Evolutionary conservation across 2,329 filamentous ascomycete species (phyloP).

Genomic region (Ophiocordyceps australis): DNA sequence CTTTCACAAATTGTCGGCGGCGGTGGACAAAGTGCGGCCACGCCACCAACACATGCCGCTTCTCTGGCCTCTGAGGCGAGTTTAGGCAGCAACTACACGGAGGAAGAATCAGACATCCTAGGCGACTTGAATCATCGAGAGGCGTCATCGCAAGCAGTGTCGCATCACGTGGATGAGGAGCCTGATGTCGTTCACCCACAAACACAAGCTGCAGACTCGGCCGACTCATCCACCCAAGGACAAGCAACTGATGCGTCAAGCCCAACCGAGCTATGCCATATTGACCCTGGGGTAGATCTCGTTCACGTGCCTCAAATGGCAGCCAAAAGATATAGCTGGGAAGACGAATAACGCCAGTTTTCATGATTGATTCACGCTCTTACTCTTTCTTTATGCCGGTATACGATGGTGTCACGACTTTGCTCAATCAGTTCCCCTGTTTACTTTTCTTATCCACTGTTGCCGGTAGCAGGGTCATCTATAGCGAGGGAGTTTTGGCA

Average conservation of each 20-base stretch:
- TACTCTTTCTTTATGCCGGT: background rate
- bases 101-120: too few species aligned
- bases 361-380: background rate
- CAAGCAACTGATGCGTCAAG: too few species aligned
- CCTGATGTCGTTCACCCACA: too few species aligned
- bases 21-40: constrained; percentile 1
- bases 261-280: too few species aligned
- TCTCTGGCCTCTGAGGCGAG: constrained; percentile 14
- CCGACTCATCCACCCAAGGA: too few species aligned
- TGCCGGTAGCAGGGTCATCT: constrained; percentile 2
- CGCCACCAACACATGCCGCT: too few species aligned
- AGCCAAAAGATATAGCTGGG: constrained; percentile 32
- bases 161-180: too few species aligned
- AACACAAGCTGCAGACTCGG: too few species aligned
- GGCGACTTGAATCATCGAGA: too few species aligned
- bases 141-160: too few species aligned
- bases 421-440: constrained; percentile 1
- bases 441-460: constrained; percentile 1
- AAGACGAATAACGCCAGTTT: constrained; percentile 13
- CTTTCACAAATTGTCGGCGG: constrained; percentile 3
- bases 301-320: constrained; percentile 33
- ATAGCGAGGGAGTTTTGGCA: constrained; percentile 6
- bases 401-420: background rate
- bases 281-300: constrained; percentile 23
- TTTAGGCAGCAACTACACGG: constrained; percentile 37